These are phyloP conservation scores for Trametopsis cervina DNA, from an alignment of 768 basidiomycete species.

Conservation along the genomic window DNA sequence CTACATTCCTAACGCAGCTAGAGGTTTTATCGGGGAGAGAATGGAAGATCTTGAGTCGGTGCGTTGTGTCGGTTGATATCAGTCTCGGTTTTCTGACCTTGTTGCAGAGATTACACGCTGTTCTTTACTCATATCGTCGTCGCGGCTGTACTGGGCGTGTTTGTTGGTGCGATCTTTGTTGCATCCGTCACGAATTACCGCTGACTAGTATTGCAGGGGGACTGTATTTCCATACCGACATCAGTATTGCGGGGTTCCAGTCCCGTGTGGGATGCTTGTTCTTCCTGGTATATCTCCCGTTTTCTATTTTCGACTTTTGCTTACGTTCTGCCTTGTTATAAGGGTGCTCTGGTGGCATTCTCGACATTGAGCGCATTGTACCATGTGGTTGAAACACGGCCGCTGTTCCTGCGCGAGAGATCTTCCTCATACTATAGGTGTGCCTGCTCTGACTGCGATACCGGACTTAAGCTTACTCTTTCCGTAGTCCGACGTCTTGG, in stretches of 20 bases:
- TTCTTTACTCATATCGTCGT: conserved; percentile 74
- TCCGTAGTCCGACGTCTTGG: conserved; percentile 78
- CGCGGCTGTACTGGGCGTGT: conserved; percentile 71
- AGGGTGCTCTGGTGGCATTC: conserved; percentile 90
- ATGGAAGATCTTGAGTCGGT: conserved; percentile 76
- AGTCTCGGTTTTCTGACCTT: background rate
- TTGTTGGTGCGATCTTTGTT: conserved; percentile 53
- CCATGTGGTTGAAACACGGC: conserved; percentile 77
- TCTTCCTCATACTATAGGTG: conserved; percentile 83
- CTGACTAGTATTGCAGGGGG: conserved; percentile 58
- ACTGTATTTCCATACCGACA: conserved; percentile 73
- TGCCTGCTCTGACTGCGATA: background rate
- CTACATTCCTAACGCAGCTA: conserved; percentile 87
- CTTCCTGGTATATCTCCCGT: conserved; percentile 59
- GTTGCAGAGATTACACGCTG: conserved; percentile 68
- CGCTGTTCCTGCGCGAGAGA: conserved; percentile 86
- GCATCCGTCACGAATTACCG: background rate
- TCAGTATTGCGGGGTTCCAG: conserved; percentile 89
- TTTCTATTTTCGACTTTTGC: background rate
- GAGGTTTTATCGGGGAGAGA: conserved; percentile 78
- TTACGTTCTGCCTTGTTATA: background rate
- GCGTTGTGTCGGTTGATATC: conserved; percentile 8
- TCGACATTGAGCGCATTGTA: conserved; percentile 86
- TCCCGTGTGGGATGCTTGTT: conserved; percentile 90
- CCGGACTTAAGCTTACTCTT: background rate